Conservation (phyloP, 371 early-diverging fungal genomes). For the Mucor plumbeus region DNA sequence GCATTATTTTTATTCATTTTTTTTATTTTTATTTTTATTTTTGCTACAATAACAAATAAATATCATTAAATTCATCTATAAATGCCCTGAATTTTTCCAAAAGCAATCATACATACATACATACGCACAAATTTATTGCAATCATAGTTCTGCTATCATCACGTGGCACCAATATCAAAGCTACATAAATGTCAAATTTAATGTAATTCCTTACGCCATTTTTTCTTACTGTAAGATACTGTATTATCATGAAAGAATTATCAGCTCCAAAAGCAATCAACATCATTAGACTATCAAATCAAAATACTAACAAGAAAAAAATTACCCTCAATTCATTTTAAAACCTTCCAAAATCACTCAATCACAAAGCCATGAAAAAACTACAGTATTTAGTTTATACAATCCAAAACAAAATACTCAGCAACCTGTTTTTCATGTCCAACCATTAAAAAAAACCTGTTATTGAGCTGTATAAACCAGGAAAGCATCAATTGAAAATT, state of each 20-base stretch:
- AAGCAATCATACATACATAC: background rate
- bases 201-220: too few species aligned
- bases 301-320: background rate
- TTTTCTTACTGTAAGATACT: background rate
- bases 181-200: too few species aligned
- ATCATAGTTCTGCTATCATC: background rate
- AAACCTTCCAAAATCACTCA: background rate
- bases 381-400: constrained; percentile 18
- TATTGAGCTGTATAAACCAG: background rate
- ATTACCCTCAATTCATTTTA: constrained; percentile 2
- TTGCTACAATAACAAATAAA: background rate
- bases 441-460: constrained; percentile 6
- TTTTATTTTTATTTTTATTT: background rate
- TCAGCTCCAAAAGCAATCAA: constrained; percentile 28
- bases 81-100: constrained; percentile 14
- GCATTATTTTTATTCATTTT: background rate
- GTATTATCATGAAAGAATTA: constrained; percentile 14
- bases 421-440: background rate
- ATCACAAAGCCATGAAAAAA: background rate
- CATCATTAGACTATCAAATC: constrained; percentile 22
- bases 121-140: too few species aligned
- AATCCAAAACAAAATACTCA: constrained; percentile 10
- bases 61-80: background rate
- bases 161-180: too few species aligned
- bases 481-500: background rate